Evolutionary conservation across 495 filamentous ascomycete genomes (phyloP).

Genomic region (Trichocladium uniseriatum): DNA sequence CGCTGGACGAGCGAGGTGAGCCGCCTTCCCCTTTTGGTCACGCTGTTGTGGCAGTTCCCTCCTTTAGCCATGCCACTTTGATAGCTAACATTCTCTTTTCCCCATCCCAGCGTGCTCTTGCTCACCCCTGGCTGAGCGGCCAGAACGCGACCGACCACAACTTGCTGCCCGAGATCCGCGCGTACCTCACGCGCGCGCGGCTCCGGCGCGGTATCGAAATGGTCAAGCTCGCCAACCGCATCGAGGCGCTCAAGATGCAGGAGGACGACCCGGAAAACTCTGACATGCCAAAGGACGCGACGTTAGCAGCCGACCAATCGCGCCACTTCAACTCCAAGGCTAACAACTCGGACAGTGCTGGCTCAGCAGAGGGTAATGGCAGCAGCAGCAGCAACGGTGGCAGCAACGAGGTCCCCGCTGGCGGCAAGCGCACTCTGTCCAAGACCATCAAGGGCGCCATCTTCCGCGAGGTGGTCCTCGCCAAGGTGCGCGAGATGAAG

Average conservation of each 20-base stretch:
- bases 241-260: constrained; percentile 92
- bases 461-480: constrained; percentile 94
- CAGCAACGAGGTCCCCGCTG: constrained; percentile 17
- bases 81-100: constrained; percentile 7
- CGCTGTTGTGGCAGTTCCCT: no score
- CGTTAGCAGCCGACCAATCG: constrained; percentile 52
- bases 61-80: no score
- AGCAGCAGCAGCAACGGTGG: constrained; percentile 13
- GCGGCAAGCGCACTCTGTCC: constrained; percentile 54
- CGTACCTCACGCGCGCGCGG: constrained; percentile 84
- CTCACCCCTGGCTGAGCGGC: constrained; percentile 85
- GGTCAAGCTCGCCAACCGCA: constrained; percentile 93
- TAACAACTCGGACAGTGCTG: background rate
- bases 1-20: constrained; percentile 69
- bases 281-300: constrained; percentile 52
- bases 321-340: constrained; percentile 6
- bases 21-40: background rate
- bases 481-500: constrained; percentile 92
- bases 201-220: constrained; percentile 92
- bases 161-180: constrained; percentile 91
- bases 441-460: constrained; percentile 80
- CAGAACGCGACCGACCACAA: constrained; percentile 88
- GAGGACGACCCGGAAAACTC: constrained; percentile 71
- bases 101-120: constrained; percentile 55
- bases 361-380: background rate